Percentiles rank a stretch among this genome's conserved stretches.
These are phyloP conservation scores for Diddensiella caesifluorescens DNA, from an alignment of 805 yeast genomes.

Conservation along the genomic window DNA sequence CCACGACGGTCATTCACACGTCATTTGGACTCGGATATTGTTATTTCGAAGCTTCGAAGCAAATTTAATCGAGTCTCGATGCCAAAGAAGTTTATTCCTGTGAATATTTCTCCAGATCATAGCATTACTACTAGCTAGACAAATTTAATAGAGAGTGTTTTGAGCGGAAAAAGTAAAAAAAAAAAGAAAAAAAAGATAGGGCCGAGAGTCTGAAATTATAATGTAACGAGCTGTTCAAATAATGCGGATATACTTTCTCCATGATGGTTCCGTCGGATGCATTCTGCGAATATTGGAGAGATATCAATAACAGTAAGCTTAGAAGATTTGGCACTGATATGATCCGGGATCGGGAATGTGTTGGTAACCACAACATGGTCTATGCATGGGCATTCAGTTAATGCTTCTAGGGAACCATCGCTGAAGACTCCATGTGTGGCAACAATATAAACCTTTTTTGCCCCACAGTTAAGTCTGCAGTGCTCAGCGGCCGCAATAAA, in stretches of 20 bases:
- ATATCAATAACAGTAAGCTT: constrained; percentile 88
- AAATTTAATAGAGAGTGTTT: no score
- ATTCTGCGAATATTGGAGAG: constrained; percentile 93
- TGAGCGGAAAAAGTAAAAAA: neutral
- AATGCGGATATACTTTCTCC: constrained; percentile 94
- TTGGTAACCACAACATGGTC: constrained; percentile 93
- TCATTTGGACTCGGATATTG: constrained; percentile 87
- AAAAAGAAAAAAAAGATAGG: neutral
- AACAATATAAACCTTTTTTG: constrained; percentile 78
- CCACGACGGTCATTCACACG: constrained; percentile 86
- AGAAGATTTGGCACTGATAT: constrained; percentile 48
- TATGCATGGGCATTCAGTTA: constrained; percentile 73
- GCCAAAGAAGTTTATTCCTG: constrained; percentile 52
- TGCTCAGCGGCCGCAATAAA: constrained; percentile 98
- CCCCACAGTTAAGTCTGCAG: constrained; percentile 92
- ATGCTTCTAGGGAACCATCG: constrained; percentile 74
- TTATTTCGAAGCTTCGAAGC: constrained; percentile 70
- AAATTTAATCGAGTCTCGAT: constrained; percentile 81
- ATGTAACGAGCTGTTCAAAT: constrained; percentile 71
- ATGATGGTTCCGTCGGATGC: constrained; percentile 96
- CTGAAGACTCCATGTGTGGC: constrained; percentile 96
- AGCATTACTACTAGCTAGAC: no score
- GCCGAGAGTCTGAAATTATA: constrained; percentile 14
- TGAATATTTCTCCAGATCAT: constrained; percentile 20
- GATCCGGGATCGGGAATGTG: constrained; percentile 82